Evolutionary conservation across 768 basidiomycete species (phyloP).

Genomic region (Boletellus emodensis): DNA sequence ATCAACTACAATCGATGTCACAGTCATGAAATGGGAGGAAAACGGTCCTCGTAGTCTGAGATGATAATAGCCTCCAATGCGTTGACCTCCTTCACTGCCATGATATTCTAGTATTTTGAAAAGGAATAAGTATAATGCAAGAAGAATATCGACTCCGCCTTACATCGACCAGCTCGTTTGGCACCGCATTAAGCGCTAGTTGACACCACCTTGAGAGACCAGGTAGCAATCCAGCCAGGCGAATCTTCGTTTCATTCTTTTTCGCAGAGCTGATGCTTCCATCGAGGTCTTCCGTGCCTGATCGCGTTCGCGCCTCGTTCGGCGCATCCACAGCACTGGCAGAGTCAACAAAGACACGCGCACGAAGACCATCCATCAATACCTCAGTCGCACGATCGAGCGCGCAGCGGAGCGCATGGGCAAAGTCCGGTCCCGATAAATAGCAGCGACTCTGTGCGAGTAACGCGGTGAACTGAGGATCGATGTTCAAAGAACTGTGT

Average conservation of each 20-base stretch:
- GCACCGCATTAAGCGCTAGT: constrained; percentile 59
- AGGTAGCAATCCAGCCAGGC: constrained; percentile 78
- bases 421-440: constrained; percentile 66
- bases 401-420: constrained; percentile 63
- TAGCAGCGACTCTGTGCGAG: constrained; percentile 65
- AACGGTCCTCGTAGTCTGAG: constrained; percentile 58
- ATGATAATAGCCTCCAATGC: constrained; percentile 73
- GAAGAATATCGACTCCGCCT: constrained; percentile 27
- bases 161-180: constrained; percentile 83
- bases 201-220: constrained; percentile 77
- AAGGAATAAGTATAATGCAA: constrained; percentile 2
- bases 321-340: constrained; percentile 10
- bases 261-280: constrained; percentile 5
- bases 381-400: constrained; percentile 67
- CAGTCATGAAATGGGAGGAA: constrained; percentile 20
- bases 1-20: neutral
- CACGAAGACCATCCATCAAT: constrained; percentile 60
- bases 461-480: constrained; percentile 52
- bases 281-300: constrained; percentile 7
- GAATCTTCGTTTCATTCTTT: constrained; percentile 46
- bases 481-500: constrained; percentile 3
- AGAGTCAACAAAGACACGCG: constrained; percentile 52
- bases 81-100: constrained; percentile 58
- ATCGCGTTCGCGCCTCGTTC: constrained; percentile 7
- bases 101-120: constrained; percentile 44